A percentile compares a stretch with the other conserved stretches of the same genome.
Evolutionary conservation across 163 green algal species (phyloP).

Genomic region (Prototheca wickerhamii): DNA sequence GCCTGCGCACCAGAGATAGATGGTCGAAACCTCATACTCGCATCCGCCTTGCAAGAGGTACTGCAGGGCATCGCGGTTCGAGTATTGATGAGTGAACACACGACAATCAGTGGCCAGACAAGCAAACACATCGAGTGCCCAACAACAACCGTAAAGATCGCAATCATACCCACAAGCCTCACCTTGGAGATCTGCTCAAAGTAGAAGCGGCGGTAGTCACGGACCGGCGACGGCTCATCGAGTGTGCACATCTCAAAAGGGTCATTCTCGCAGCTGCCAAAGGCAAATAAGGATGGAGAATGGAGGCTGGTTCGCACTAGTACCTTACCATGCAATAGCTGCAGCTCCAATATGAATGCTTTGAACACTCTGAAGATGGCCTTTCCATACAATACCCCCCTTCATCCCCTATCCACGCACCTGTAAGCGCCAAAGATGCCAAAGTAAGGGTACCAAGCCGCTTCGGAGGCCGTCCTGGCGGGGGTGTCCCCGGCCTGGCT

Average conservation of each 20-base stretch:
- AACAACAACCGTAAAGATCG: background rate
- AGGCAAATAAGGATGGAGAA: background rate
- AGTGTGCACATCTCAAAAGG: constrained; percentile 4
- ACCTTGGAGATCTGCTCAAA: background rate
- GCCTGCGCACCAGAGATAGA: constrained; percentile 6
- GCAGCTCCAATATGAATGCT: too few species aligned
- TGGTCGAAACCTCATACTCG: background rate
- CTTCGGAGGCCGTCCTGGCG: background rate
- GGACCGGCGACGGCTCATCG: background rate
- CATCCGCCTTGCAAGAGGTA: constrained; percentile 6
- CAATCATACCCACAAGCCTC: background rate
- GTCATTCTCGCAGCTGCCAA: constrained; percentile 5
- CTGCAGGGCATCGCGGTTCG: background rate
- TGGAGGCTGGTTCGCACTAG: background rate
- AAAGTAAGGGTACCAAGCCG: constrained; percentile 8
- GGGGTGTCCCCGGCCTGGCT: background rate
- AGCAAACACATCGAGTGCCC: background rate
- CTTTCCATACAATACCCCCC: background rate
- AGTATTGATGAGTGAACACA: background rate
- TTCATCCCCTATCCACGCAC: background rate
- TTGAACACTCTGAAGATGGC: too few species aligned
- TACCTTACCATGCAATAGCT: background rate
- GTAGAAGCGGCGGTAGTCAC: constrained; percentile 9
- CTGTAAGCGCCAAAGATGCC: constrained; percentile 5
- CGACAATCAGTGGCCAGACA: background rate